phyloP scores from a whole-genome alignment of 2,329 filamentous ascomycete species.

The Tricladium varicosporioides region DNA sequence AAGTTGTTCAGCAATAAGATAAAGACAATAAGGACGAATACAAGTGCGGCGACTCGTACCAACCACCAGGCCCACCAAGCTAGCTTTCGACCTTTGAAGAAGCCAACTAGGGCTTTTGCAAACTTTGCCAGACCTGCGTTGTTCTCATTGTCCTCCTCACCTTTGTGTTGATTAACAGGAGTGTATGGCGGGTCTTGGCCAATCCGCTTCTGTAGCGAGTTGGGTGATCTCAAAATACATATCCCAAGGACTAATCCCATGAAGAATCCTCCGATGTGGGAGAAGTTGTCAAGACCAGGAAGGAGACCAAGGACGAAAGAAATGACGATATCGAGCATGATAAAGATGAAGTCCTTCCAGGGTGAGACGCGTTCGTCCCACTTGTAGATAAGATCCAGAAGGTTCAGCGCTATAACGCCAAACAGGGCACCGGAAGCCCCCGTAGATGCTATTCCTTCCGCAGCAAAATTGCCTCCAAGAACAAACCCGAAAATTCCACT shows the following conservation, averaged over 20 bases:
- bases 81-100: slow-evolving; percentile 89
- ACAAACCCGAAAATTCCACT: slow-evolving; percentile 96
- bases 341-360: slow-evolving; percentile 80
- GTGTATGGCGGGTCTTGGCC: slow-evolving; percentile 71
- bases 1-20: slow-evolving; percentile 89
- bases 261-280: slow-evolving; percentile 92
- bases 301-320: slow-evolving; percentile 90
- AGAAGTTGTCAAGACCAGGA: slow-evolving; percentile 94
- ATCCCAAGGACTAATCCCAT: slow-evolving; percentile 88
- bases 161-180: slow-evolving; percentile 55
- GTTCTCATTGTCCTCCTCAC: slow-evolving; percentile 23
- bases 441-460: slow-evolving; percentile 75
- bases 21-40: slow-evolving; percentile 81
- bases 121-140: slow-evolving; percentile 40
- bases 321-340: slow-evolving; percentile 80
- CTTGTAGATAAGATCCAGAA: slow-evolving; percentile 89
- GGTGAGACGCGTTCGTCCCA: slow-evolving; percentile 80
- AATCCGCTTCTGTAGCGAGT: slow-evolving; percentile 71
- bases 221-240: slow-evolving; percentile 84
- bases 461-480: slow-evolving; percentile 89
- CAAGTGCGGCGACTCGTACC: slow-evolving; percentile 72
- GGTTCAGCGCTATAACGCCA: slow-evolving; percentile 81
- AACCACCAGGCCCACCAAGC: slow-evolving; percentile 99
- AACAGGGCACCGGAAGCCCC: slow-evolving; percentile 91
- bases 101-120: slow-evolving; percentile 63